Percentiles rank a stretch among this genome's conserved stretches.
These are phyloP conservation scores for Tilletia setariae DNA, from an alignment of 1,284 basidiomycete genomes.

Conservation along the genomic window DNA sequence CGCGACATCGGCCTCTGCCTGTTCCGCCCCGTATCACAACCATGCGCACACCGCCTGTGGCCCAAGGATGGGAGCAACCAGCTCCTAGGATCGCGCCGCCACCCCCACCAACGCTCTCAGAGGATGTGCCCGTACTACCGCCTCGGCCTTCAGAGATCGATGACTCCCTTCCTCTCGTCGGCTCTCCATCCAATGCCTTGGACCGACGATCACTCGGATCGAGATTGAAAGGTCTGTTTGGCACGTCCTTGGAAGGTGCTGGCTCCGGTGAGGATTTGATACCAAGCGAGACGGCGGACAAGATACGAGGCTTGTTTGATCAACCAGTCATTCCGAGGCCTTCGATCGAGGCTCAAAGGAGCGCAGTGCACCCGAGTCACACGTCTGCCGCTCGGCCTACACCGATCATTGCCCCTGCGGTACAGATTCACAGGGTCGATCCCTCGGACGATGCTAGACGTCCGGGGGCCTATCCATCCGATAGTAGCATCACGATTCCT, in stretches of 20 bases:
- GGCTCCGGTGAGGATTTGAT: neutral
- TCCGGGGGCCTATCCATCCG: neutral
- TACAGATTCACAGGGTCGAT: too few species aligned
- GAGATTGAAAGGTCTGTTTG: constrained; percentile 19
- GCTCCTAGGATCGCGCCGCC: neutral
- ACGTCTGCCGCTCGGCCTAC: neutral
- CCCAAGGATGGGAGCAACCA: neutral
- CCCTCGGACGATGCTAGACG: too few species aligned
- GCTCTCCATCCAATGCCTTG: neutral
- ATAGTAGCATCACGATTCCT: neutral
- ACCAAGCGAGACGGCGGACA: neutral
- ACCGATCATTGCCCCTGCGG: too few species aligned
- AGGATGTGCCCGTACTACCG: neutral
- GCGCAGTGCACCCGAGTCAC: neutral
- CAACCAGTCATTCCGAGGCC: neutral
- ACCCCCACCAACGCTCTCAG: neutral
- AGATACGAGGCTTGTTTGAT: neutral
- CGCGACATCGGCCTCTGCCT: neutral
- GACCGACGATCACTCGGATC: constrained; percentile 14
- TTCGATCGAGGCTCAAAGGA: neutral
- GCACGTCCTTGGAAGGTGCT: constrained; percentile 8
- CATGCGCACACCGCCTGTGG: neutral
- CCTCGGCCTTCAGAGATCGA: constrained; percentile 17
- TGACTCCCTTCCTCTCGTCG: constrained; percentile 1
- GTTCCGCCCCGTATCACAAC: constrained; percentile 1